These are phyloP conservation scores for Russula abietina DNA, from an alignment of 768 basidiomycete genomes.

Conservation along the genomic window DNA sequence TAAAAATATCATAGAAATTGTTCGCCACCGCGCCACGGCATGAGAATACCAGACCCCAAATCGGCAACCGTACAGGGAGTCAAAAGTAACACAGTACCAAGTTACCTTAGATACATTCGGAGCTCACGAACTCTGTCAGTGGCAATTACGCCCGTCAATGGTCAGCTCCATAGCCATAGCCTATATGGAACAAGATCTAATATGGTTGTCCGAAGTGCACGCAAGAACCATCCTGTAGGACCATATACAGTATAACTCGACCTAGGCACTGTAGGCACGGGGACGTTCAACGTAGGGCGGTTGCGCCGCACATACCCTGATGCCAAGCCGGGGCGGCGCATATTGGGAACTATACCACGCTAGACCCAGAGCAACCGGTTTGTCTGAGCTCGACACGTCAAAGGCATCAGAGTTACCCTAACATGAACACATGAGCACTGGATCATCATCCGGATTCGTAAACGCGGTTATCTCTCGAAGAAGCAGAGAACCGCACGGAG, in stretches of 20 bases:
- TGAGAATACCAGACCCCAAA: constrained; percentile 1
- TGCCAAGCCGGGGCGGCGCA: neutral
- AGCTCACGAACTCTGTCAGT: neutral
- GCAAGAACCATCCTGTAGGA: neutral
- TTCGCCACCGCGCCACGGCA: neutral
- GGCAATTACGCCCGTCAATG: neutral
- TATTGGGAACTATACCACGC: neutral
- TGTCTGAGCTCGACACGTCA: neutral
- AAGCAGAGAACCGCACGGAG: constrained; percentile 2
- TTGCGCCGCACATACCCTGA: neutral
- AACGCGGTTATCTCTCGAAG: neutral
- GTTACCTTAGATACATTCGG: neutral
- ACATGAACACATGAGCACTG: neutral
- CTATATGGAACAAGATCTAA: neutral
- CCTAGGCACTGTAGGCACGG: neutral
- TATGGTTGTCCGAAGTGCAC: neutral
- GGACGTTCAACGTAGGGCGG: neutral
- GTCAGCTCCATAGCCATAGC: neutral
- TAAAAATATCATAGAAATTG: neutral
- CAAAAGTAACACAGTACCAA: neutral
- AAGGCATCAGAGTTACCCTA: neutral
- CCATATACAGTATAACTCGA: neutral
- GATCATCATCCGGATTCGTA: neutral
- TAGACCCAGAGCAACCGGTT: neutral
- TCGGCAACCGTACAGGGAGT: neutral